A percentile compares a stretch with the other conserved stretches of the same genome.
These are phyloP conservation scores for Suillus americanus DNA, from an alignment of 768 basidiomycete species.

Conservation along the genomic window DNA sequence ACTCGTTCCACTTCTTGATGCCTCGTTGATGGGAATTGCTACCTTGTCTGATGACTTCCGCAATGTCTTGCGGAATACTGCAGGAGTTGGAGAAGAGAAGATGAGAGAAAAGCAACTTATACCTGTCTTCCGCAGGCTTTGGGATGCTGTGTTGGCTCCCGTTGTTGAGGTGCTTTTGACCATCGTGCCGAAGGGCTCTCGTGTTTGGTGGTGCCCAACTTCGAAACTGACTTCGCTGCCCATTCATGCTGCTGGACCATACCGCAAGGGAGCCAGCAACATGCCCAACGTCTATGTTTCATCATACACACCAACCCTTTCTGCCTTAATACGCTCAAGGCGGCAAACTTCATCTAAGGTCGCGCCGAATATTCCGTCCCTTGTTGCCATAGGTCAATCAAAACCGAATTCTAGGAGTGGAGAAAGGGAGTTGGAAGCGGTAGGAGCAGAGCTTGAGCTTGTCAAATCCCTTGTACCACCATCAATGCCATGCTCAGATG, in stretches of 20 bases:
- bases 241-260: conserved; percentile 33
- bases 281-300: conserved; percentile 26
- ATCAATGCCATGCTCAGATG: conserved; percentile 12
- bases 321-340: conserved; percentile 28
- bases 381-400: conserved; percentile 22
- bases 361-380: neutral
- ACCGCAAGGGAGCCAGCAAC: conserved; percentile 14
- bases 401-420: conserved; percentile 1
- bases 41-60: conserved; percentile 10
- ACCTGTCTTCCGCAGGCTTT: conserved; percentile 20
- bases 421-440: conserved; percentile 12
- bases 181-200: conserved; percentile 20
- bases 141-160: conserved; percentile 24
- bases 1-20: conserved; percentile 19
- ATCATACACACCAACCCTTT: conserved; percentile 34
- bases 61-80: conserved; percentile 8
- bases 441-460: conserved; percentile 21
- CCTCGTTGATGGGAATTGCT: conserved; percentile 14
- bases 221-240: conserved; percentile 31
- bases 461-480: conserved; percentile 18
- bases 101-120: conserved; percentile 17
- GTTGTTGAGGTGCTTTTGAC: conserved; percentile 15
- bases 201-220: conserved; percentile 37
- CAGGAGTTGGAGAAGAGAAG: conserved; percentile 21
- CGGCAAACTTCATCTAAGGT: neutral